phyloP scores from a whole-genome alignment of 2,329 filamentous ascomycete species.

The Chaetomiaceae sp. region DNA sequence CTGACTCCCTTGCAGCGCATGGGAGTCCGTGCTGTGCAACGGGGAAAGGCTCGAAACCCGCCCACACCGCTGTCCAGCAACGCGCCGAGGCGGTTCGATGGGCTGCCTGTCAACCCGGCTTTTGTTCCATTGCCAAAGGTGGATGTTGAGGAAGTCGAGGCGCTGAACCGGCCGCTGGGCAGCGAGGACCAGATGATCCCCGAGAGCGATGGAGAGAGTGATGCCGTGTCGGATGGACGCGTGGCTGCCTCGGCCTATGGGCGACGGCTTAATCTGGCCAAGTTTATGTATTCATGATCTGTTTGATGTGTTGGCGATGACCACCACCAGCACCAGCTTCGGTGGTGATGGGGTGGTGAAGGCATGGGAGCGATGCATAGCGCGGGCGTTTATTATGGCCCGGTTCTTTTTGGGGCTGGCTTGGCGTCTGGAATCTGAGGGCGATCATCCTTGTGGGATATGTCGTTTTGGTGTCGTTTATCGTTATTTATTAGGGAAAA shows the following conservation, averaged over 20 bases:
- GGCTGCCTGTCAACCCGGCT: slow-evolving; percentile 45
- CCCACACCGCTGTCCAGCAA: slow-evolving; percentile 24
- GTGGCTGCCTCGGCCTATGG: slow-evolving; percentile 22
- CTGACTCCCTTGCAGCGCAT: slow-evolving; percentile 51
- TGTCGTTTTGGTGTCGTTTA: neutral
- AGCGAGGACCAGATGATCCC: slow-evolving; percentile 55
- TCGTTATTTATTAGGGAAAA: slow-evolving; percentile 4
- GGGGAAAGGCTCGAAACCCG: slow-evolving; percentile 22
- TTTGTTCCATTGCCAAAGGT: slow-evolving; percentile 53
- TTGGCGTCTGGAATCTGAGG: slow-evolving; percentile 1
- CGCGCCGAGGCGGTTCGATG: neutral
- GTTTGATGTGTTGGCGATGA: neutral
- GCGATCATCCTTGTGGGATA: too few species aligned
- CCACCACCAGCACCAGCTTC: neutral
- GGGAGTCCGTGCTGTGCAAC: slow-evolving; percentile 41
- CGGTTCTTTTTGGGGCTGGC: neutral
- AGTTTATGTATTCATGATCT: slow-evolving; percentile 39
- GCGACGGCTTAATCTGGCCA: slow-evolving; percentile 43
- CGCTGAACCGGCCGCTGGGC: slow-evolving; percentile 43
- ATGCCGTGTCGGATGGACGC: slow-evolving; percentile 31
- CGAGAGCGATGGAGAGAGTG: slow-evolving; percentile 47
- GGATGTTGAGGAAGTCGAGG: slow-evolving; percentile 49
- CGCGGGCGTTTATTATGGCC: slow-evolving; percentile 15
- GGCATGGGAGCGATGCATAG: slow-evolving; percentile 16
- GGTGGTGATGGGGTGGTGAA: too few species aligned